Evolutionary conservation across 1,284 basidiomycete genomes (phyloP), one percentile per base, ranked within the genome.

Genomic region (Sporisorium sorghi): DNA sequence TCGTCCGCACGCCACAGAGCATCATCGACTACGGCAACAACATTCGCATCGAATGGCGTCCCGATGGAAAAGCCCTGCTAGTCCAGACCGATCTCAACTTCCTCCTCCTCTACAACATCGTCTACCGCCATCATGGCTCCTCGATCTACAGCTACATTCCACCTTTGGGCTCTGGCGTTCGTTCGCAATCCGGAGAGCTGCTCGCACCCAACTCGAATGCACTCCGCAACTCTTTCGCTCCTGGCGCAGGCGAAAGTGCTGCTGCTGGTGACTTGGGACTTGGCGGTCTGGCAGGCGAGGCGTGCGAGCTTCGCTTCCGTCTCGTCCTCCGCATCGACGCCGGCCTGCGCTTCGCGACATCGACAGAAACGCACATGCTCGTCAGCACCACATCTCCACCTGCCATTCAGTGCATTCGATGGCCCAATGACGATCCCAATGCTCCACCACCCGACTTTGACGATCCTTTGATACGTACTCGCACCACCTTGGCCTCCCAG

Each of bases 361-460:
- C 73, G 5, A 69, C 63, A 23, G 73, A 78, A 9, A 67, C 75
- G 2, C 67, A 83, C 37, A 55, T 84, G 57, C 65, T 84, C 24
- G 76, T 84, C 49, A 73, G 76, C 44, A 83, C 82, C 14, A 56
- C 57, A 0, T 55, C 59, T 9, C 83, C 83, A 0, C 70, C 82
- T 5, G 82, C 83, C 7, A 40, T 84, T 0, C 83, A 84, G 50
- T 76, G 71, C 49, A 76, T 84, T 39, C 70, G 78, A n/a, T 84
- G 83, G 83, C 83, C 80, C 1, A 43, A 42, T 30, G 70, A 73
- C 19, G 65, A 77, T 24, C 52, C 57, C 0, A 47, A 68, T 24
- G 65, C 71, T 19, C 64, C 71, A 4, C 52, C 63, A 7, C 60
- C 58, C 2, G 48, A 68, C 43, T 47, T 50, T 40, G 42, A 65